Evolutionary conservation across 1,139 yeast species (phyloP).

Genomic region (Yamadazyma buinensis): DNA sequence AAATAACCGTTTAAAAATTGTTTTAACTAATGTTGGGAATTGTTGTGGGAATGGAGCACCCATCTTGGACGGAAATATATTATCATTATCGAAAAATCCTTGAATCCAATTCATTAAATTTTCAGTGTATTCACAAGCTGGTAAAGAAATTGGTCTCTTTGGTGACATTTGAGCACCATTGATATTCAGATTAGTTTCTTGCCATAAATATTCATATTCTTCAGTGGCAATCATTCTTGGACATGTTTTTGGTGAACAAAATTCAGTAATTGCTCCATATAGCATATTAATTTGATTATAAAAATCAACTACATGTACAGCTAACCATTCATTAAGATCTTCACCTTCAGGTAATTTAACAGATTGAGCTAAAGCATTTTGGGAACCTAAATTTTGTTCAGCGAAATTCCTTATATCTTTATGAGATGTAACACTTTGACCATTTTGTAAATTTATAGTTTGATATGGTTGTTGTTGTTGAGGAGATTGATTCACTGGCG

Average conservation of each 20-base stretch:
- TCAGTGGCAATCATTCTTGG: constrained; percentile 97
- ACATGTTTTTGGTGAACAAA: constrained; percentile 88
- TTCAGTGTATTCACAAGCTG: constrained; percentile 95
- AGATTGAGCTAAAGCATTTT: constrained; percentile 85
- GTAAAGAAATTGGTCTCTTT: constrained; percentile 47
- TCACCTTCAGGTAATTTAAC: constrained; percentile 93
- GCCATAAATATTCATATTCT: constrained; percentile 96
- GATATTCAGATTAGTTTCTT: constrained; percentile 52
- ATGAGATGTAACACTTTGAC: constrained; percentile 51
- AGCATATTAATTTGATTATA: constrained; percentile 96
- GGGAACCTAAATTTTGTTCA: constrained; percentile 92
- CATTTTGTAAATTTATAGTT: constrained; percentile 21
- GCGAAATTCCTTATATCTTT: constrained; percentile 78
- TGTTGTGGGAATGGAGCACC: constrained; percentile 85
- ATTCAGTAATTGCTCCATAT: constrained; percentile 93
- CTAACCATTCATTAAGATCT: constrained; percentile 91
- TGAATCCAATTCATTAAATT: constrained; percentile 94
- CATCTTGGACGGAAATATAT: constrained; percentile 81
- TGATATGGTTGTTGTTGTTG: constrained; percentile 20
- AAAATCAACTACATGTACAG: constrained; percentile 87
- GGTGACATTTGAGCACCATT: constrained; percentile 53
- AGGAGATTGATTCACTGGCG: background rate
- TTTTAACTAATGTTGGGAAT: constrained; percentile 67
- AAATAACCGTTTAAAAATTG: constrained; percentile 84
- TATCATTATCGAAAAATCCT: constrained; percentile 81